A percentile compares a stretch with the other conserved stretches of the same genome.
These are phyloP conservation scores for Butyriboletus loyo DNA, from an alignment of 768 basidiomycete genomes.

Conservation along the genomic window DNA sequence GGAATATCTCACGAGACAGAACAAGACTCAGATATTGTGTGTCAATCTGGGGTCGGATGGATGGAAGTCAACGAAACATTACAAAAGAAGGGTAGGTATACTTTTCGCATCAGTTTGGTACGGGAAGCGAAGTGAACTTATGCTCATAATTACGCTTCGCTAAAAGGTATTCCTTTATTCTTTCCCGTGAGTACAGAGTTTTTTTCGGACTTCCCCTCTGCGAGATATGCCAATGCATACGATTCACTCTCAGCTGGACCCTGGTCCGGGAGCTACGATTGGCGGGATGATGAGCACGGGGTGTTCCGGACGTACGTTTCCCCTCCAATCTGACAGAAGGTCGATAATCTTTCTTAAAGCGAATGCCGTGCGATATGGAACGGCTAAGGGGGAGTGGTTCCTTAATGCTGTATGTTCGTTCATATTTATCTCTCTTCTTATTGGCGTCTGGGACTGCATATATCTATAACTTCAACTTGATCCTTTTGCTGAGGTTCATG, in stretches of 20 bases:
- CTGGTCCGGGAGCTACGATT: slow-evolving; percentile 75
- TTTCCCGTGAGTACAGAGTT: slow-evolving; percentile 57
- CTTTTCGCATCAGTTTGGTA: background rate
- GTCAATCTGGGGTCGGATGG: slow-evolving; percentile 73
- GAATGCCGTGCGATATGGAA: slow-evolving; percentile 84
- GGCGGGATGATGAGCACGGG: slow-evolving; percentile 88
- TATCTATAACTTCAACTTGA: background rate
- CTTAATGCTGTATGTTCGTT: slow-evolving; percentile 62
- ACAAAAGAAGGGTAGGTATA: slow-evolving; percentile 48
- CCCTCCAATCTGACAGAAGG: slow-evolving; percentile 13
- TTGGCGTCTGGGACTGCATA: background rate
- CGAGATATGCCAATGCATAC: background rate
- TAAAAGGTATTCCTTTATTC: slow-evolving; percentile 71
- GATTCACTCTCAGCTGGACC: slow-evolving; percentile 53
- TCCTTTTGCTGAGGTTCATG: background rate
- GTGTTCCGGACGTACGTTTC: slow-evolving; percentile 70
- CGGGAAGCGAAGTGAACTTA: background rate
- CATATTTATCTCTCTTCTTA: background rate
- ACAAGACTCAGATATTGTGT: slow-evolving; percentile 68
- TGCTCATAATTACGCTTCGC: background rate
- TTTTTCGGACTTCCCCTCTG: background rate
- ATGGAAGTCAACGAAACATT: slow-evolving; percentile 69
- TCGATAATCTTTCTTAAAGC: slow-evolving; percentile 34
- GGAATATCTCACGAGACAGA: slow-evolving; percentile 35
- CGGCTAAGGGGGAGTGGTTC: slow-evolving; percentile 89